Conservation (phyloP, 129 eudicot species). For the Sambucus nigra region DNA sequence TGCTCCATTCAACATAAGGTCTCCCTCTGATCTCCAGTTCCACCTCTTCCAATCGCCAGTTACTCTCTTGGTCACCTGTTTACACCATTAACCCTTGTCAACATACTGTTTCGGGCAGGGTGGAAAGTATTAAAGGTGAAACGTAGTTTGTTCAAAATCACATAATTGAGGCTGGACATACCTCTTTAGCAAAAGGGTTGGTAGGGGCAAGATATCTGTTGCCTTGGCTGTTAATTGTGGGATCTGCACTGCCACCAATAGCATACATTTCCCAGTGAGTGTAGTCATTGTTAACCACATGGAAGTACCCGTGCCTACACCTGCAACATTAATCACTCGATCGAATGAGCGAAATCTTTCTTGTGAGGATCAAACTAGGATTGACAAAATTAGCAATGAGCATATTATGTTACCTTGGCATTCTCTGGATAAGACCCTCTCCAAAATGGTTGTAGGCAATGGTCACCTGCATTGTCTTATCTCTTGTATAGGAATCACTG, state of each 20-base stretch:
- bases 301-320: conserved; percentile 34
- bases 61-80: conserved; percentile 84
- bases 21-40: conserved; percentile 96
- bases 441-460: conserved; percentile 52
- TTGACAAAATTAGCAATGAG: neutral
- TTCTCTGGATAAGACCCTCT: conserved; percentile 45
- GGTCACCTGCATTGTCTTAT: conserved; percentile 43
- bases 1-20: conserved; percentile 78
- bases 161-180: conserved; percentile 1
- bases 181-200: conserved; percentile 78
- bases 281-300: conserved; percentile 37
- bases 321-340: conserved; percentile 8
- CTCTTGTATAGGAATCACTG: conserved; percentile 28
- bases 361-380: neutral
- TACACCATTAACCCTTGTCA: too few species aligned
- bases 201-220: conserved; percentile 70
- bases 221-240: conserved; percentile 93
- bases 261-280: conserved; percentile 44
- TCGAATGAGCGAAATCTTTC: neutral
- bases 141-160: neutral
- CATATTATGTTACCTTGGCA: conserved; percentile 37
- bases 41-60: conserved; percentile 54
- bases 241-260: conserved; percentile 43
- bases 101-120: too few species aligned
- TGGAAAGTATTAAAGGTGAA: neutral